Evolutionary conservation across 2,329 filamentous ascomycete species (phyloP).

Genomic region (Fusarium torulosum): DNA sequence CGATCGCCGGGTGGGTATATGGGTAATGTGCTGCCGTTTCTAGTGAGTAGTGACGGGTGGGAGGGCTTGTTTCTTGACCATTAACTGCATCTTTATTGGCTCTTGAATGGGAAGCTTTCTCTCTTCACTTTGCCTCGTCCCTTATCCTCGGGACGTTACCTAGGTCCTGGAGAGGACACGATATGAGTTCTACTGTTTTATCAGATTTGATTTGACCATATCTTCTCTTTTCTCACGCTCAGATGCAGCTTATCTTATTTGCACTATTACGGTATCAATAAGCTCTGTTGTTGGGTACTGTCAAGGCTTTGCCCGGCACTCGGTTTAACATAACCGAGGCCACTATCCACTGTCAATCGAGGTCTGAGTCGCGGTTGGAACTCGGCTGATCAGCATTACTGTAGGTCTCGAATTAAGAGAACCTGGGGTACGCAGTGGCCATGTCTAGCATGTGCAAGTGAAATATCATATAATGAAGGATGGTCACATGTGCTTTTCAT

Average conservation of each 20-base stretch:
- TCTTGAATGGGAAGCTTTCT: slow-evolving; percentile 24
- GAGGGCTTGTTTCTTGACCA: slow-evolving; percentile 30
- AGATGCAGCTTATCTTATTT: neutral
- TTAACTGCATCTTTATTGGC: slow-evolving; percentile 44
- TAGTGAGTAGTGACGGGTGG: neutral
- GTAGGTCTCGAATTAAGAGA: slow-evolving; percentile 4
- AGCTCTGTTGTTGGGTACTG: neutral
- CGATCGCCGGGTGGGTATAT: slow-evolving; percentile 18
- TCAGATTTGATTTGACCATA: neutral
- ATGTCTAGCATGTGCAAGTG: slow-evolving; percentile 35
- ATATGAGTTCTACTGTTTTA: neutral
- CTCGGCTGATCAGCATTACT: slow-evolving; percentile 35
- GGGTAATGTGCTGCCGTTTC: slow-evolving; percentile 23
- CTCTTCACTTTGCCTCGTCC: neutral
- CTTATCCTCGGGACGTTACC: slow-evolving; percentile 16
- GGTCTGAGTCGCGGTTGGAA: slow-evolving; percentile 23
- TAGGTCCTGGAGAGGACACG: neutral
- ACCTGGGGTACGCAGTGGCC: slow-evolving; percentile 33
- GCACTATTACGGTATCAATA: neutral
- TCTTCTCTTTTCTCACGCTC: neutral
- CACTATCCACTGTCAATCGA: slow-evolving; percentile 7
- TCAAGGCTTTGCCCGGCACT: slow-evolving; percentile 34
- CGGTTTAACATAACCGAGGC: slow-evolving; percentile 46
- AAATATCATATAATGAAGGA: slow-evolving; percentile 21
- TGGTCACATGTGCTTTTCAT: slow-evolving; percentile 7